Conservation (phyloP, 108 stramenopile genomes). For the Schizochytrium sp. region DNA sequence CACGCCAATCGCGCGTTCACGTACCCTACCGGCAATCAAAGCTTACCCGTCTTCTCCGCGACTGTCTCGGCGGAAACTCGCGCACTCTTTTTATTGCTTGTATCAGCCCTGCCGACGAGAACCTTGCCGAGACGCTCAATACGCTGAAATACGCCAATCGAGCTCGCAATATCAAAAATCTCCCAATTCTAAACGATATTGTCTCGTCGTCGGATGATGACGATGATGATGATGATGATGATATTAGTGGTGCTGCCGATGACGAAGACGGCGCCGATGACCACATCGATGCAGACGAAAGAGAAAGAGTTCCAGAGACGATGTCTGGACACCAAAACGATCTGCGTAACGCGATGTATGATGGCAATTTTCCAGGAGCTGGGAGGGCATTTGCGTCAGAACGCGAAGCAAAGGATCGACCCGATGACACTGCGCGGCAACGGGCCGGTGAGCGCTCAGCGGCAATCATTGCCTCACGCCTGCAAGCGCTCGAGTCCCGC, state of each 20-base stretch:
- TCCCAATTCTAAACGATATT: background rate
- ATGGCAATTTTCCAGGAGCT: no score
- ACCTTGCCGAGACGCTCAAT: constrained; percentile 69
- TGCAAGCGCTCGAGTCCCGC: background rate
- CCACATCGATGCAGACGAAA: no score
- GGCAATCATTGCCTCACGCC: background rate
- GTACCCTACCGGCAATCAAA: constrained; percentile 39
- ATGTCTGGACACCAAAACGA: no score
- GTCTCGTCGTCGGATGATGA: background rate
- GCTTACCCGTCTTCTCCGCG: constrained; percentile 26
- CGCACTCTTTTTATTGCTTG: background rate
- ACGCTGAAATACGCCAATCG: constrained; percentile 86
- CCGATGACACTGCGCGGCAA: no score
- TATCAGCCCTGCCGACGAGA: constrained; percentile 33
- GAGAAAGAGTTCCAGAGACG: no score
- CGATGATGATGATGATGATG: background rate
- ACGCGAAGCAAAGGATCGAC: no score
- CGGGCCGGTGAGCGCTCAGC: no score
- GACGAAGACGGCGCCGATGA: no score
- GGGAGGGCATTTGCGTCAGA: no score
- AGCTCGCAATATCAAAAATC: constrained; percentile 73
- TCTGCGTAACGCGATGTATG: no score
- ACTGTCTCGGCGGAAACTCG: constrained; percentile 28
- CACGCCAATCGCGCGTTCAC: background rate
- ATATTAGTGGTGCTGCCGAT: no score